phyloP scores from a whole-genome alignment of 768 basidiomycete species.

The Lentinula guzmanii region DNA sequence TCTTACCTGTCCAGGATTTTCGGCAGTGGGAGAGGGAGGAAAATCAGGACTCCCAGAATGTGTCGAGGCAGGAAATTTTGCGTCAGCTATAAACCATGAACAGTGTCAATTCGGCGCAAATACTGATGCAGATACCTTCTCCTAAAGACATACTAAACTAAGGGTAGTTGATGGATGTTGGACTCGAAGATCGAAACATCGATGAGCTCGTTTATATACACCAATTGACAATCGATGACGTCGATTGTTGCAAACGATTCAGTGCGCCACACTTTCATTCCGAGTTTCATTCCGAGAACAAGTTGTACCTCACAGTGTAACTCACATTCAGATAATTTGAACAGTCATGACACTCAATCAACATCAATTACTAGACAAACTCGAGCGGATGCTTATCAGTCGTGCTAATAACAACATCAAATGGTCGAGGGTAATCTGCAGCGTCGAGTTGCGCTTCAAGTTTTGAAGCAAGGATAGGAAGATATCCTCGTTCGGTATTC shows the following conservation, averaged over 20 bases:
- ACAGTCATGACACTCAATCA: no score
- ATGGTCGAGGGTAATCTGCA: conserved; percentile 25
- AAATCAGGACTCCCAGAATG: neutral
- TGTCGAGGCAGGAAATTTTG: neutral
- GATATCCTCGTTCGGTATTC: conserved; percentile 92
- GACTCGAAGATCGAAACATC: neutral
- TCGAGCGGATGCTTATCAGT: conserved; percentile 71
- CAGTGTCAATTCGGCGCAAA: no score
- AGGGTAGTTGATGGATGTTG: neutral
- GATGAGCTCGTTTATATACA: neutral
- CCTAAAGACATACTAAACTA: neutral
- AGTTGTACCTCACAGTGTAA: neutral
- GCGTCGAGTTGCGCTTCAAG: conserved; percentile 46
- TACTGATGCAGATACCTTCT: neutral
- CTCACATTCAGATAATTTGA: no score
- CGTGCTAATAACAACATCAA: conserved; percentile 68
- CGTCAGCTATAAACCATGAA: neutral
- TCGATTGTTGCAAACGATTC: neutral
- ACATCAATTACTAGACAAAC: conserved; percentile 30
- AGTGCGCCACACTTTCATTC: neutral
- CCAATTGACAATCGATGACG: neutral
- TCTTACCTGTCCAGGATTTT: conserved; percentile 3
- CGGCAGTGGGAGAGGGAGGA: conserved; percentile 3
- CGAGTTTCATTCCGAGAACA: neutral
- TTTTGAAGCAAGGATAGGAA: conserved; percentile 65